phyloP scores from a whole-genome alignment of 2,329 filamentous ascomycete species.

The Trichoderma afroharzianum region DNA sequence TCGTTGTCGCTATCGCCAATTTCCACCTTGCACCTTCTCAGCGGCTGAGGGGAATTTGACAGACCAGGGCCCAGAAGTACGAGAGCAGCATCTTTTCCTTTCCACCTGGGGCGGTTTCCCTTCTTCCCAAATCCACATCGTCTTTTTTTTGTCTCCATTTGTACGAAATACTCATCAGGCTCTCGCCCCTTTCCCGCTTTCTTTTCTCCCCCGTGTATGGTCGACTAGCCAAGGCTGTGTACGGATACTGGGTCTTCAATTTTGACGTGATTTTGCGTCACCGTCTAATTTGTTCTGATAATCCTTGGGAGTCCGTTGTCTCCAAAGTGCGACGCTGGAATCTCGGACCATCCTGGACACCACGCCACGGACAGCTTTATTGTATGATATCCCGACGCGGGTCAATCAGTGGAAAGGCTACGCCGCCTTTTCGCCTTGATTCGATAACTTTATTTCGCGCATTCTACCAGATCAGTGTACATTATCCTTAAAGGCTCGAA shows the following conservation, averaged over 20 bases:
- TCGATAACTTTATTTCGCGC: conserved; percentile 23
- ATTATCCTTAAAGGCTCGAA: conserved; percentile 19
- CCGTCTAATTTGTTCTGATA: conserved; percentile 5
- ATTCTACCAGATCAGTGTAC: conserved; percentile 19
- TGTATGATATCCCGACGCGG: conserved; percentile 21
- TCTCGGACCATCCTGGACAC: conserved; percentile 4
- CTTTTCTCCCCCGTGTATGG: not conserved
- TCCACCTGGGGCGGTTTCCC: not conserved
- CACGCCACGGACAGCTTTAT: not conserved
- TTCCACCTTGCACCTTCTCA: conserved; percentile 19
- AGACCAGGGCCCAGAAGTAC: conserved; percentile 5
- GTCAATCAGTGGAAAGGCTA: conserved; percentile 1
- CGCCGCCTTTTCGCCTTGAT: conserved; percentile 12
- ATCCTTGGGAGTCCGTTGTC: conserved; percentile 5
- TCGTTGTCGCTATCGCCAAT: conserved; percentile 17
- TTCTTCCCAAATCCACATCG: conserved; percentile 3
- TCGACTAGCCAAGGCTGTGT: conserved; percentile 3
- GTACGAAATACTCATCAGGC: conserved; percentile 1
- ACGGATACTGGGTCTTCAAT: not conserved
- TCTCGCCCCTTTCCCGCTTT: not conserved
- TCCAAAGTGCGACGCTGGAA: conserved; percentile 1
- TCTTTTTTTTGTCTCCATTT: conserved; percentile 14
- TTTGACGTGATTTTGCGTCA: conserved; percentile 12
- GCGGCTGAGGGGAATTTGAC: conserved; percentile 13
- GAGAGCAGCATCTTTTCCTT: conserved; percentile 4